These are phyloP conservation scores for Craterostigma plantagineum DNA, from an alignment of 257 asterid species.

Conservation along the genomic window DNA sequence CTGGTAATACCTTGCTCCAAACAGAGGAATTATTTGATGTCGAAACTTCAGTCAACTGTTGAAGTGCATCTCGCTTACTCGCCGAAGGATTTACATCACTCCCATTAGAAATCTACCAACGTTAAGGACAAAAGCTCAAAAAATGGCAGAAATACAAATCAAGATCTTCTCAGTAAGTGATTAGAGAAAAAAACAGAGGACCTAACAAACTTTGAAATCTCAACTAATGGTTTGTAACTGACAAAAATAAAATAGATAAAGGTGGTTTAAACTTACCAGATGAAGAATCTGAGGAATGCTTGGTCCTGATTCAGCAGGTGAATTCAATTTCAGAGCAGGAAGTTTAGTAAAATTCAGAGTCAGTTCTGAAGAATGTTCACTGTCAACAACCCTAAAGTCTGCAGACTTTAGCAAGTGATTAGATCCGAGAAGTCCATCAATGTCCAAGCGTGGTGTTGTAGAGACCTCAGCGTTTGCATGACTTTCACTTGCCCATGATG, in stretches of 20 bases:
- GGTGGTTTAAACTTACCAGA: constrained; percentile 21
- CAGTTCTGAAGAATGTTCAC: too few species aligned
- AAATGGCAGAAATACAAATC: constrained; percentile 4
- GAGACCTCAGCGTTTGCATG: constrained; percentile 29
- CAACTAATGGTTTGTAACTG: not conserved
- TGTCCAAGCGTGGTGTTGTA: constrained; percentile 29
- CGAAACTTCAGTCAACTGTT: constrained; percentile 79
- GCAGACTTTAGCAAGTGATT: constrained; percentile 30
- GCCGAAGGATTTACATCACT: constrained; percentile 44
- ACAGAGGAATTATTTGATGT: constrained; percentile 41
- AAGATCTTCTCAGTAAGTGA: too few species aligned
- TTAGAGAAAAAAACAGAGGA: too few species aligned
- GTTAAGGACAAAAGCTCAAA: constrained; percentile 4
- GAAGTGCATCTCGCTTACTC: constrained; percentile 61
- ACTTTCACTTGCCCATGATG: constrained; percentile 29
- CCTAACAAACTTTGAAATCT: too few species aligned
- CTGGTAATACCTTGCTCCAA: constrained; percentile 67
- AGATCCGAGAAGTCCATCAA: constrained; percentile 42
- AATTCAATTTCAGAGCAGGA: constrained; percentile 31
- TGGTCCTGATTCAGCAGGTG: constrained; percentile 48
- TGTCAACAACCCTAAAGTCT: constrained; percentile 21
- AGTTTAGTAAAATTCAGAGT: constrained; percentile 31
- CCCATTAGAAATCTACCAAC: constrained; percentile 63
- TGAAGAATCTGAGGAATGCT: constrained; percentile 97
- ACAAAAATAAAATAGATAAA: constrained; percentile 2